These are phyloP conservation scores for Pleurotus giganteus DNA, from an alignment of 768 basidiomycete species.

Conservation along the genomic window DNA sequence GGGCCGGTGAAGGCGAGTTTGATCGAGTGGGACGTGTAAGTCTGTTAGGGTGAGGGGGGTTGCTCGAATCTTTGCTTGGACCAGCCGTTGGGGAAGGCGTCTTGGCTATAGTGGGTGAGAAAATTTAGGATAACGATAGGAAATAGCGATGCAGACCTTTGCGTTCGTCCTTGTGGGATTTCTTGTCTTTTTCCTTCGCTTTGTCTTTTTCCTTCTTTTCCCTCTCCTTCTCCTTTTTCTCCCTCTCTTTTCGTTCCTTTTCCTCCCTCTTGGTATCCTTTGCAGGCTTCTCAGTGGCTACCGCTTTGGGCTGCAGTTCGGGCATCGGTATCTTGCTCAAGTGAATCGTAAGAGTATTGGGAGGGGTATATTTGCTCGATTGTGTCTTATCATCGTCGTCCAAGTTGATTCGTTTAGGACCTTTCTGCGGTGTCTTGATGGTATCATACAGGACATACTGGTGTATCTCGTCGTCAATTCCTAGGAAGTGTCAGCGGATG, in stretches of 20 bases:
- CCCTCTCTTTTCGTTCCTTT: conserved; percentile 36
- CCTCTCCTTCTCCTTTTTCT: conserved; percentile 29
- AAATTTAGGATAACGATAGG: conserved; percentile 4
- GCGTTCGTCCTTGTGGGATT: conserved; percentile 13
- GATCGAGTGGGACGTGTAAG: conserved; percentile 18
- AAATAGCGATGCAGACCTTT: conserved; percentile 9
- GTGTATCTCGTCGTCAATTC: conserved; percentile 55
- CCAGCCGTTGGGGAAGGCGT: conserved; percentile 7
- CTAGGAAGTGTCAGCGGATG: conserved; percentile 19
- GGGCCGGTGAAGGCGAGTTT: conserved; percentile 27
- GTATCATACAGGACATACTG: conserved; percentile 79
- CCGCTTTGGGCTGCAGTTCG: conserved; percentile 62
- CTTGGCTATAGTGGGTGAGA: conserved; percentile 1
- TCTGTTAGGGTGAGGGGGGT: conserved; percentile 17
- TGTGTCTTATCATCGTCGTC: conserved; percentile 52
- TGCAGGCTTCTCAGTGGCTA: conserved; percentile 12
- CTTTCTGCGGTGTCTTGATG: conserved; percentile 39
- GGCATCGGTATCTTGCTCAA: conserved; percentile 88
- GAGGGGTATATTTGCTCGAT: conserved; percentile 57
- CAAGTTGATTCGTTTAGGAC: conserved; percentile 66
- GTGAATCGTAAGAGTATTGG: conserved; percentile 66
- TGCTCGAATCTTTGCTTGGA: not conserved
- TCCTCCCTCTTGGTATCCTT: conserved; percentile 25
- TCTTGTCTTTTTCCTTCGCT: conserved; percentile 37
- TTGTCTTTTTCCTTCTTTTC: conserved; percentile 25